These are phyloP conservation scores for Stachybotrys chartarum DNA, from an alignment of 2,329 filamentous ascomycete genomes.

Conservation along the genomic window DNA sequence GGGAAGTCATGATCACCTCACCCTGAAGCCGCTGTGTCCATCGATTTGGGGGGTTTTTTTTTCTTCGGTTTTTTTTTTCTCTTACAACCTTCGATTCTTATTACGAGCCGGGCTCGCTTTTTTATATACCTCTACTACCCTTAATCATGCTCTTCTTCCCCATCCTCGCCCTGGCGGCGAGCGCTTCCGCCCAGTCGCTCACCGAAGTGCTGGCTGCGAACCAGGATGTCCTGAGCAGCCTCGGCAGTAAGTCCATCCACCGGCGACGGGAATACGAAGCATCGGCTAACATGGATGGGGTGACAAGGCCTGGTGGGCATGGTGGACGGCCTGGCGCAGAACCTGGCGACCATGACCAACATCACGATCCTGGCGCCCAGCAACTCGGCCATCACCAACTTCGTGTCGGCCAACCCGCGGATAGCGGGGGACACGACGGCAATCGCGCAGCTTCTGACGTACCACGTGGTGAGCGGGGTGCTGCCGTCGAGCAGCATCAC, in stretches of 20 bases:
- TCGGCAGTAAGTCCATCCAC: not conserved
- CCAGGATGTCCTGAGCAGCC: not conserved
- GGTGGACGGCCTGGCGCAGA: conserved; percentile 8
- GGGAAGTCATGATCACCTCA: not conserved
- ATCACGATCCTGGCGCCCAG: conserved; percentile 43
- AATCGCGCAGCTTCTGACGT: not conserved
- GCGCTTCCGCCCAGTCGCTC: not conserved
- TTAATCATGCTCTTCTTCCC: not conserved
- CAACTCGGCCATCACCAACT: conserved; percentile 44
- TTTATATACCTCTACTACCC: not conserved
- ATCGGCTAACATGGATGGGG: too few relatives aligned
- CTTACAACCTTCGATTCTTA: not conserved
- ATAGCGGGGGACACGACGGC: conserved; percentile 14
- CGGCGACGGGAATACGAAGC: too few relatives aligned
- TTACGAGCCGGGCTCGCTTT: not conserved
- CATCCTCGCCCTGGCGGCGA: not conserved
- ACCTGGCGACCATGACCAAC: conserved; percentile 9
- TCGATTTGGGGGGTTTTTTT: not conserved
- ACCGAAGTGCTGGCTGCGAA: not conserved
- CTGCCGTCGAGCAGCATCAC: not conserved
- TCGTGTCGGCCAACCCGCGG: conserved; percentile 33
- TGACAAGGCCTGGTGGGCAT: not conserved
- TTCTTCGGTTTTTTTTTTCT: not conserved
- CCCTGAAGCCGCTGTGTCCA: not conserved
- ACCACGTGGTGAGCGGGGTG: not conserved